These are phyloP conservation scores for Lignosus rhinocerotis DNA, from an alignment of 1,284 basidiomycete genomes.

Conservation along the genomic window DNA sequence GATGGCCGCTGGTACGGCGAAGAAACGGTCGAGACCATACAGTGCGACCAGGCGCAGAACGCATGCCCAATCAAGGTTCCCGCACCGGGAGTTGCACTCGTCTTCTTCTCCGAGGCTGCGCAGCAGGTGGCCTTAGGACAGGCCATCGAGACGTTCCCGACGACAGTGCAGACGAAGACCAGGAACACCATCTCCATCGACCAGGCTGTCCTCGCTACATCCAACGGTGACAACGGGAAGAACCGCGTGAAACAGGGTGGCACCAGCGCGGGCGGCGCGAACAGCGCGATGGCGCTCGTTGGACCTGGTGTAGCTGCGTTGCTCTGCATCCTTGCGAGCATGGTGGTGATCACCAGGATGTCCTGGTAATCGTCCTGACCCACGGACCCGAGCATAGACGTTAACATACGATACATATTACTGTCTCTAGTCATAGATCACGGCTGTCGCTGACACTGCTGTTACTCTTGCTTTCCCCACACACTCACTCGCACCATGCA, in stretches of 20 bases:
- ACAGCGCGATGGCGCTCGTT: constrained; percentile 13
- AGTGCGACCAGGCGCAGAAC: constrained; percentile 49
- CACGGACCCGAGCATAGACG: not conserved
- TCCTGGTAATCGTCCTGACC: not conserved
- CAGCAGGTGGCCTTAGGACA: constrained; percentile 38
- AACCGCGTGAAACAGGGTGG: constrained; percentile 35
- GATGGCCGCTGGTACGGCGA: constrained; percentile 62
- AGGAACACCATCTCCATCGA: constrained; percentile 40
- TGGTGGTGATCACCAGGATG: not conserved
- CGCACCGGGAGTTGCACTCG: constrained; percentile 69
- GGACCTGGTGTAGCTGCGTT: constrained; percentile 6
- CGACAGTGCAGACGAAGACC: constrained; percentile 47
- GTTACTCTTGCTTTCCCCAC: not conserved
- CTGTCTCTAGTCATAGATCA: not conserved
- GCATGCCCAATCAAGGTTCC: constrained; percentile 61
- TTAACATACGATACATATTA: not conserved
- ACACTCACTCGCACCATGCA: not conserved
- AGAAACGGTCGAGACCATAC: constrained; percentile 49
- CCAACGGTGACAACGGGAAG: constrained; percentile 46
- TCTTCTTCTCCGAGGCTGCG: constrained; percentile 44
- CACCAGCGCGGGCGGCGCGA: constrained; percentile 44
- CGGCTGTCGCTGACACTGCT: not conserved
- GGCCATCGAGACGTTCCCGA: constrained; percentile 52
- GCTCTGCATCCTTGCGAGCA: not conserved
- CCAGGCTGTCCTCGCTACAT: constrained; percentile 43